Conservation (phyloP, 805 yeast genomes). For the Yamadazyma phyllophila region DNA sequence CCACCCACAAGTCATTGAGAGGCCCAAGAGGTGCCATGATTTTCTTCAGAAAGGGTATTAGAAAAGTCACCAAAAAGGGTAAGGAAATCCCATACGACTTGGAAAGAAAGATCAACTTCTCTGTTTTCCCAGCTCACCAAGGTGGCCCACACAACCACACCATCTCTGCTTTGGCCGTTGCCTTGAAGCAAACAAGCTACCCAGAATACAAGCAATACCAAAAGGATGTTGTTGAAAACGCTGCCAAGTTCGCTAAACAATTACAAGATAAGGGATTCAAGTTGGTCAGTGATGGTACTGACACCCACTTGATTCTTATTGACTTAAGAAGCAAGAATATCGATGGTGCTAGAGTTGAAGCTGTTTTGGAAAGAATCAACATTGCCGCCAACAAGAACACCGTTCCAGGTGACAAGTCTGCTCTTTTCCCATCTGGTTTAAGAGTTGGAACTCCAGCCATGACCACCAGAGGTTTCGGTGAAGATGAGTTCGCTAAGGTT, state of each 20-base stretch:
- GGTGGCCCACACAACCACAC: slow-evolving; percentile 99
- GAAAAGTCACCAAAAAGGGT: slow-evolving; percentile 88
- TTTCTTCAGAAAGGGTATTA: slow-evolving; percentile 94
- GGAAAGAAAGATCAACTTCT: slow-evolving; percentile 93
- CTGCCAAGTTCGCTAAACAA: slow-evolving; percentile 74
- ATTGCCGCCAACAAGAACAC: slow-evolving; percentile 97
- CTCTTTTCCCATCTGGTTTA: slow-evolving; percentile 94
- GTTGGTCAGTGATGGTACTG: slow-evolving; percentile 93
- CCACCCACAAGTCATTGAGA: slow-evolving; percentile 97
- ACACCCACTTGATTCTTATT: slow-evolving; percentile 93
- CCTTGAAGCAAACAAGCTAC: slow-evolving; percentile 87
- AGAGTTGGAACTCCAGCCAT: slow-evolving; percentile 98
- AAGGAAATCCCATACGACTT: slow-evolving; percentile 87
- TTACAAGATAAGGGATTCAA: slow-evolving; percentile 72
- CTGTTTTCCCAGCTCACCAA: slow-evolving; percentile 99
- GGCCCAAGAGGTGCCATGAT: slow-evolving; percentile 99
- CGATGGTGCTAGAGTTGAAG: slow-evolving; percentile 96
- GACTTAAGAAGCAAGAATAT: slow-evolving; percentile 84
- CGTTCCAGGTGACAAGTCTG: slow-evolving; percentile 96
- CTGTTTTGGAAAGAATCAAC: slow-evolving; percentile 90
- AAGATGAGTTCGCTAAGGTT: slow-evolving; percentile 77
- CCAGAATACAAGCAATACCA: slow-evolving; percentile 93
- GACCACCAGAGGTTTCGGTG: slow-evolving; percentile 95
- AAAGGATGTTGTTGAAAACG: slow-evolving; percentile 81
- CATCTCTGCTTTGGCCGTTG: slow-evolving; percentile 94